phyloP scores from a whole-genome alignment of 352 stramenopile species.

The Phytophthora pluvialis region DNA sequence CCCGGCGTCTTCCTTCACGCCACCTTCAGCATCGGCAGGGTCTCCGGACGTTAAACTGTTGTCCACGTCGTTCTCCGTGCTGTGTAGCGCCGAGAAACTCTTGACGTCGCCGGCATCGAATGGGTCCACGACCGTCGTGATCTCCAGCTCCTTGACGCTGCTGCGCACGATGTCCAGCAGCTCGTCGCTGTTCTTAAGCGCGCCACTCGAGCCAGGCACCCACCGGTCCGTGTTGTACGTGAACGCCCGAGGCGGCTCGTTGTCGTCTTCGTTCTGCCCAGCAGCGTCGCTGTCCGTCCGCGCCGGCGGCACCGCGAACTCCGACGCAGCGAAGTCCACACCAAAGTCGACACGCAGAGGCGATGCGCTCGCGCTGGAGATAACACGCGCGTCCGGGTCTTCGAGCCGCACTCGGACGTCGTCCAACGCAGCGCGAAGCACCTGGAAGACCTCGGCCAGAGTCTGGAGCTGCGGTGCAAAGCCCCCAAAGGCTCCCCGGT shows the following conservation, averaged over 20 bases:
- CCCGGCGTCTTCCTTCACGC: slow-evolving; percentile 9
- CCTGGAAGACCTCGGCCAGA: slow-evolving; percentile 64
- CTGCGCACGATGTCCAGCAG: slow-evolving; percentile 63
- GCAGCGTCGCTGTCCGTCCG: not conserved
- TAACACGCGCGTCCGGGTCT: slow-evolving; percentile 22
- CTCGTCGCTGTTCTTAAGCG: slow-evolving; percentile 67
- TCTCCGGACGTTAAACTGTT: slow-evolving; percentile 12
- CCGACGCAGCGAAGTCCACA: slow-evolving; percentile 67
- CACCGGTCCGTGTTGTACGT: slow-evolving; percentile 80
- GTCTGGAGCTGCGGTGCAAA: slow-evolving; percentile 69
- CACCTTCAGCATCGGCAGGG: not conserved
- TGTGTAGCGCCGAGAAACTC: slow-evolving; percentile 54
- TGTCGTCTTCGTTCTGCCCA: slow-evolving; percentile 18
- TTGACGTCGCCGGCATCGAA: slow-evolving; percentile 67
- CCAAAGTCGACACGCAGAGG: slow-evolving; percentile 61
- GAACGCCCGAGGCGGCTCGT: slow-evolving; percentile 22
- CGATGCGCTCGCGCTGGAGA: slow-evolving; percentile 43
- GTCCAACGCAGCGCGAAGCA: slow-evolving; percentile 58
- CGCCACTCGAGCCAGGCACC: slow-evolving; percentile 50
- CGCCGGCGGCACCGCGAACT: slow-evolving; percentile 45
- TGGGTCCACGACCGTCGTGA: slow-evolving; percentile 64
- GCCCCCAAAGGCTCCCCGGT: slow-evolving; percentile 62
- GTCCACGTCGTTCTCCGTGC: slow-evolving; percentile 48
- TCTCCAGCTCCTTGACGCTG: slow-evolving; percentile 57
- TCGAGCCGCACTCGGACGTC: slow-evolving; percentile 44